phyloP scores from a whole-genome alignment of 2,329 filamentous ascomycete species.

The Aspergillus ochraceoroseus region DNA sequence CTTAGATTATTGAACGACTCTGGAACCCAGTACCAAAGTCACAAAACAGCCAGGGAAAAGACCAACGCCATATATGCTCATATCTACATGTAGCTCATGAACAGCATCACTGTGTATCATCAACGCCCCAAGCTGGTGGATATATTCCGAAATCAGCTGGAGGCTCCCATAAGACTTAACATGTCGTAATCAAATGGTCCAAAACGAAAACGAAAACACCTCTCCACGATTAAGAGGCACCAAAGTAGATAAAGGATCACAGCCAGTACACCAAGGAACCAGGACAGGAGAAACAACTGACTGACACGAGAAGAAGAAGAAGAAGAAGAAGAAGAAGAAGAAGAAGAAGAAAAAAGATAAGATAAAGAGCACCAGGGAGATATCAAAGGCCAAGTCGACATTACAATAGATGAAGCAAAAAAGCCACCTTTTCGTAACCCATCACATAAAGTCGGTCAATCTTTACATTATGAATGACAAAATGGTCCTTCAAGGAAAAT shows the following conservation, averaged over 20 bases:
- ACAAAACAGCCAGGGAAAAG: constrained; percentile 23
- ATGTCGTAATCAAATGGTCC: constrained; percentile 13
- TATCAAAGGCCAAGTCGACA: constrained; percentile 18
- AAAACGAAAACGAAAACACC: constrained; percentile 28
- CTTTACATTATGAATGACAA: constrained; percentile 19
- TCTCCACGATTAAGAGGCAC: constrained; percentile 19
- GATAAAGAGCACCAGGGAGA: no score
- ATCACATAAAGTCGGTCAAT: constrained; percentile 22
- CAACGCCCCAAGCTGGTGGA: constrained; percentile 23
- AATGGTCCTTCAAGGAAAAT: constrained; percentile 6
- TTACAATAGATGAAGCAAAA: constrained; percentile 24
- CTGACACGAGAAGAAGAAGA: constrained; percentile 15
- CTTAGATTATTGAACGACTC: constrained; percentile 24
- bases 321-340: constrained; percentile 17
- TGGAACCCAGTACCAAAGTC: constrained; percentile 17
- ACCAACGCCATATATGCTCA: constrained; percentile 39
- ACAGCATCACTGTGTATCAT: constrained; percentile 34
- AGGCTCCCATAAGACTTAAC: constrained; percentile 25
- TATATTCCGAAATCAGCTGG: constrained; percentile 21
- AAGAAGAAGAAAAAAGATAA: constrained; percentile 18
- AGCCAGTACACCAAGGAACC: constrained; percentile 20
- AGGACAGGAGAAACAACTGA: constrained; percentile 16
- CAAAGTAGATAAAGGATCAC: constrained; percentile 15
- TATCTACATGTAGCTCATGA: constrained; percentile 39
- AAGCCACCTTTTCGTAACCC: constrained; percentile 31